These are phyloP conservation scores for Nymphaea colorata DNA, from an alignment of 164 flowering plant species.

Conservation along the genomic window DNA sequence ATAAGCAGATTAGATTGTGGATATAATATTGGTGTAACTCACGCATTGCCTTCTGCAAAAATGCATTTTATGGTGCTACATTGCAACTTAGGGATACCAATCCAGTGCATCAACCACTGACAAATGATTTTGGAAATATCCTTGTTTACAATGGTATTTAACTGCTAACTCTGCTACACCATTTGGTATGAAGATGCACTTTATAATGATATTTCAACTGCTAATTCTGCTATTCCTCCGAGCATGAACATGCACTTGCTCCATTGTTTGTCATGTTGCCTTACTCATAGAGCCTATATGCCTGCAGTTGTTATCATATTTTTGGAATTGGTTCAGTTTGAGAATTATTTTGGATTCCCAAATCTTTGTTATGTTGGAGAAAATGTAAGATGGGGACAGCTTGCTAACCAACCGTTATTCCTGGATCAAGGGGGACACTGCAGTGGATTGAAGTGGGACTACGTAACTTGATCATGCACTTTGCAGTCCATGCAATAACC, in stretches of 20 bases:
- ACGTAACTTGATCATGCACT: too few relatives aligned
- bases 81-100: conserved; percentile 70
- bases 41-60: conserved; percentile 17
- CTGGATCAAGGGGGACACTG: too few relatives aligned
- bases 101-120: conserved; percentile 22
- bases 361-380: neutral
- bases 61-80: conserved; percentile 65
- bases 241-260: neutral
- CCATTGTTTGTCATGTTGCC: neutral
- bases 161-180: too few relatives aligned
- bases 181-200: neutral
- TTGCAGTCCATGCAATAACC: too few relatives aligned
- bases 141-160: neutral
- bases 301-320: neutral
- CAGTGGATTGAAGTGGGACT: too few relatives aligned
- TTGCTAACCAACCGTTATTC: too few relatives aligned
- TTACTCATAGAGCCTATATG: neutral
- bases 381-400: neutral
- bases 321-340: neutral
- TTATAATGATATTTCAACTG: conserved; percentile 1
- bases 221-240: neutral
- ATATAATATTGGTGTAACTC: conserved; percentile 7
- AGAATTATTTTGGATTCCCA: neutral
- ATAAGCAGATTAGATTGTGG: conserved; percentile 6
- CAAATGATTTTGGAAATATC: neutral